Percentiles rank a stretch among this genome's conserved stretches.
These are phyloP conservation scores for Plantago ovata DNA, from an alignment of 257 asterid genomes.

Conservation along the genomic window DNA sequence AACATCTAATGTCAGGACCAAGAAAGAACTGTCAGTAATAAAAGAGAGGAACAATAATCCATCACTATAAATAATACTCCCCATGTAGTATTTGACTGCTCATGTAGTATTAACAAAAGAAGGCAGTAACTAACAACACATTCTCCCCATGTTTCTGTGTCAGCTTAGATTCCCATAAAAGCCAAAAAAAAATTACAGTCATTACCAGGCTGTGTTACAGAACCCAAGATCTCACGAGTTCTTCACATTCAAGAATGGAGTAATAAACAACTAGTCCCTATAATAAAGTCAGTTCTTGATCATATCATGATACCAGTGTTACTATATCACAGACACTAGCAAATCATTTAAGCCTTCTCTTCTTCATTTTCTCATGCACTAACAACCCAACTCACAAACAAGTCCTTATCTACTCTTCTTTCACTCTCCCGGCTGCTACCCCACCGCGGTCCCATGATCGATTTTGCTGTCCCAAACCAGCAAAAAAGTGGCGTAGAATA, in stretches of 20 bases:
- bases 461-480: constrained; percentile 5
- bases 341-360: constrained; percentile 28
- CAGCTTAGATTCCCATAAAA: constrained; percentile 38
- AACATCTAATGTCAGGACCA: not conserved
- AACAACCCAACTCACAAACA: not conserved
- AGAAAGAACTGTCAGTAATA: not conserved
- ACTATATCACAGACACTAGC: constrained; percentile 22
- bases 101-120: constrained; percentile 22
- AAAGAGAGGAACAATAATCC: not conserved
- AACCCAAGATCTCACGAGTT: constrained; percentile 68
- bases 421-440: constrained; percentile 21
- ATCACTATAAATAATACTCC: constrained; percentile 8
- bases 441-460: constrained; percentile 27
- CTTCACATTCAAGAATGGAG: not conserved
- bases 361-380: constrained; percentile 22
- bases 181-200: constrained; percentile 39
- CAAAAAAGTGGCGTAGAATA: constrained; percentile 21
- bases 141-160: constrained; percentile 55
- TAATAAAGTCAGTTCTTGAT: constrained; percentile 25
- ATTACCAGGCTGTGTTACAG: constrained; percentile 48
- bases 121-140: constrained; percentile 37
- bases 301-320: constrained; percentile 15
- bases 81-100: constrained; percentile 35
- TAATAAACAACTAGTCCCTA: too few species aligned
- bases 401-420: not conserved